Evolutionary conservation across 768 basidiomycete genomes (phyloP), one percentile per base, ranked within the genome.

Genomic region (Tephrocybe sp.): DNA sequence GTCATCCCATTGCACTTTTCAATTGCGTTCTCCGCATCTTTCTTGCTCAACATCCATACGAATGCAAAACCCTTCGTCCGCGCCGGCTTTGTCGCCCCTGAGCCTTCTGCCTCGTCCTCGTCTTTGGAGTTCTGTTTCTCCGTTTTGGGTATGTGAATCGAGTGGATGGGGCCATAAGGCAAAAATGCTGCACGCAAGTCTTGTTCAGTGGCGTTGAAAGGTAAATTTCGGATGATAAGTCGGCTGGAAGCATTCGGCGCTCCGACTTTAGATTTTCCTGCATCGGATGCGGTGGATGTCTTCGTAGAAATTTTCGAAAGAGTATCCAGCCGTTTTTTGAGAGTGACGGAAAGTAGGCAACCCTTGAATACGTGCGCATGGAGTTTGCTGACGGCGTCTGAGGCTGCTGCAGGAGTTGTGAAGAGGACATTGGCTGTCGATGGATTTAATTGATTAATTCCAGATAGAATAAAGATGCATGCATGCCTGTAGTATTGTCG

Each of bases 301-400:
- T 73, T 68, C 9, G 49, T 47, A 17, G 66, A 52, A 5, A 76
- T 67, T 56, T 83, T 87, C 14, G 77, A 69, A 8, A 87, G 73
- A 2, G 72, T 79, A 50, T 94, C 89, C 7, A 91, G 69, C 13
- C 90, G 82, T 62, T 92, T 92, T 76, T 96, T 94, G 43, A 96
- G 77, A 6, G 87, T 84, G 12, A 87, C 90, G 2, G 89, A 92
- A n/a, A 98, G 79, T 4, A 94, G 72, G 8, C 77, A 74, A 35
- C 93, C 92, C 64, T 96, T 95, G 79, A 88, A 96, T 23, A 94
- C 87, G 63, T 95, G 92, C 1, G 91, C 92, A 63, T 98, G 92
- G 1, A 98, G 79, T 65, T 89, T 92, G 48, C 67, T 72, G 34
- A 89, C 82, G 1, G 92, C 88, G 9, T 84, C 79, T 34, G 77